phyloP scores from a whole-genome alignment of 129 eudicot genomes.

The Escallonia herrerae region DNA sequence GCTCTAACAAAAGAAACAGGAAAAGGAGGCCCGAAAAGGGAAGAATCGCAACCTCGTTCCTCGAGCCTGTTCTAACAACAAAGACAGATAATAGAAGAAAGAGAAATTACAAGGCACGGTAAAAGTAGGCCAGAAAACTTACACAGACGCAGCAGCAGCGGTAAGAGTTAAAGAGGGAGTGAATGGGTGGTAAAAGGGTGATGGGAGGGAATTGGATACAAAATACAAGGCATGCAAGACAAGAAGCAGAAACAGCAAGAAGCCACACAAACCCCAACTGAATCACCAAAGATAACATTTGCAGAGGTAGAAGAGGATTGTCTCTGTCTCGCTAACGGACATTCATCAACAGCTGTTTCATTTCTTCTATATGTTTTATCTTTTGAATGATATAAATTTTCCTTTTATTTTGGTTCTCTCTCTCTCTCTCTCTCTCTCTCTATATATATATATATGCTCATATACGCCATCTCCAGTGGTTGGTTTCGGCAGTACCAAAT shows the following conservation, averaged over 20 bases:
- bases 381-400: no score
- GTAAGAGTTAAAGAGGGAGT: not conserved
- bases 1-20: not conserved
- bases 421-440: no score
- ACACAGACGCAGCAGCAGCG: not conserved
- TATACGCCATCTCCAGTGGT: not conserved
- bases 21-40: not conserved
- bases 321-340: not conserved
- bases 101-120: not conserved
- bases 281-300: not conserved
- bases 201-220: not conserved
- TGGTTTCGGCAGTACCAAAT: slow-evolving; percentile 7
- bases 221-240: not conserved
- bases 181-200: not conserved
- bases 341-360: not conserved
- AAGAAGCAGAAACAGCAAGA: slow-evolving; percentile 2
- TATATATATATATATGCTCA: no score
- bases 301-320: not conserved
- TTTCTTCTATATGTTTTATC: not conserved
- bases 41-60: slow-evolving; percentile 15
- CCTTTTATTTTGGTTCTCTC: not conserved
- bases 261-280: not conserved
- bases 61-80: not conserved
- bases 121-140: no score
- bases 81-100: not conserved